These are phyloP conservation scores for Fraxinus excelsior DNA, from an alignment of 257 asterid species.

Conservation along the genomic window DNA sequence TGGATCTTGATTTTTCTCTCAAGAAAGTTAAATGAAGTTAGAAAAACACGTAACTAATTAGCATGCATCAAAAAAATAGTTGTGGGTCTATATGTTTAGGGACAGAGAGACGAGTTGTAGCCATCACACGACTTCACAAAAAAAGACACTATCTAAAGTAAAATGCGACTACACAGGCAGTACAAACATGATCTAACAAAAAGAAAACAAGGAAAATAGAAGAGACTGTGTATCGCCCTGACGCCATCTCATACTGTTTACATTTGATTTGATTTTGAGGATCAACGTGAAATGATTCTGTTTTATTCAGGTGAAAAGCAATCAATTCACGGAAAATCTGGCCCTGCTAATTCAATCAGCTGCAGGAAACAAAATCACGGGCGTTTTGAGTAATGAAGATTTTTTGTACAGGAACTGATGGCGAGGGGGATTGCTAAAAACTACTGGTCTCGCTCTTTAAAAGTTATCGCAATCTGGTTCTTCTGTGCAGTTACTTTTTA, in stretches of 20 bases:
- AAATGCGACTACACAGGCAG: no score
- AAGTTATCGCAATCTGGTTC: constrained; percentile 58
- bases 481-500: constrained; percentile 52
- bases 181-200: neutral
- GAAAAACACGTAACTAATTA: no score
- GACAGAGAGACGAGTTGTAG: no score
- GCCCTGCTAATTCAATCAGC: neutral
- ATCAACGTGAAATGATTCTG: neutral
- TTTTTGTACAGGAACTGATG: constrained; percentile 28
- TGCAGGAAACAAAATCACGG: neutral
- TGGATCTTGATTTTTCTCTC: no score
- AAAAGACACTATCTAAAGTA: no score
- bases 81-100: no score
- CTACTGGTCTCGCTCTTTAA: constrained; percentile 38
- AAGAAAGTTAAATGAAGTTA: no score
- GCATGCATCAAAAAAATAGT: no score
- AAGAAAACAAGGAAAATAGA: neutral
- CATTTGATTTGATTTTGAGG: neutral
- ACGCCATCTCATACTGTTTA: neutral
- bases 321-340: neutral
- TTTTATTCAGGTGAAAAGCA: neutral
- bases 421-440: constrained; percentile 39
- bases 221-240: neutral
- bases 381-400: neutral
- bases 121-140: no score